Conservation (phyloP, 768 basidiomycete genomes). For the Pleurotus salmoneostramineus region DNA sequence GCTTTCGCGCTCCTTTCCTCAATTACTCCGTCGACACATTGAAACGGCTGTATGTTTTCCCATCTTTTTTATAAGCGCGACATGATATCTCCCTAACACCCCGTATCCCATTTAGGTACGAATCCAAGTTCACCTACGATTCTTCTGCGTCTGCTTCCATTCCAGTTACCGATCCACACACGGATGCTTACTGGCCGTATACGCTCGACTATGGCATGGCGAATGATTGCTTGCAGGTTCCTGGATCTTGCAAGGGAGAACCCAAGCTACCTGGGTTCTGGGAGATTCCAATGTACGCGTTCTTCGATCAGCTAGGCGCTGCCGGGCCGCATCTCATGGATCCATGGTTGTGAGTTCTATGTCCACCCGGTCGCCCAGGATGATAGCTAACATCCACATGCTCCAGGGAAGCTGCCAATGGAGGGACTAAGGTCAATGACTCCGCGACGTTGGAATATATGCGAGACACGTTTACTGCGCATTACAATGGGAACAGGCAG, state of each 20-base stretch:
- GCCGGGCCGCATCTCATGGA: constrained; percentile 74
- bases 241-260: constrained; percentile 60
- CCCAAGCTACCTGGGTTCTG: constrained; percentile 75
- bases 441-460: constrained; percentile 66
- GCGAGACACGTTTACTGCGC: constrained; percentile 68
- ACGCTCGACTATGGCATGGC: constrained; percentile 77
- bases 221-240: constrained; percentile 63
- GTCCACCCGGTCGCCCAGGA: background rate
- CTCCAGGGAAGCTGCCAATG: constrained; percentile 51
- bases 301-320: constrained; percentile 58
- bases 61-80: background rate
- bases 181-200: constrained; percentile 84
- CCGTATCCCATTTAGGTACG: constrained; percentile 12
- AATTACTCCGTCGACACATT: constrained; percentile 64
- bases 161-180: constrained; percentile 59
- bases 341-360: constrained; percentile 63
- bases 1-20: constrained; percentile 79
- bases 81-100: too few relatives aligned
- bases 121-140: constrained; percentile 68
- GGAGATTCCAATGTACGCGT: constrained; percentile 84
- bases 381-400: background rate
- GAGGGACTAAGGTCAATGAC: constrained; percentile 46
- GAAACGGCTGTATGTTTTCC: constrained; percentile 32
- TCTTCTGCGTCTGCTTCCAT: constrained; percentile 56
- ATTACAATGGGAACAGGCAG: constrained; percentile 73